Percentiles rank a stretch among this genome's conserved stretches.
These are phyloP conservation scores for Spizellomyces sp. DNA, from an alignment of 192 early-diverging fungal species.

Conservation along the genomic window DNA sequence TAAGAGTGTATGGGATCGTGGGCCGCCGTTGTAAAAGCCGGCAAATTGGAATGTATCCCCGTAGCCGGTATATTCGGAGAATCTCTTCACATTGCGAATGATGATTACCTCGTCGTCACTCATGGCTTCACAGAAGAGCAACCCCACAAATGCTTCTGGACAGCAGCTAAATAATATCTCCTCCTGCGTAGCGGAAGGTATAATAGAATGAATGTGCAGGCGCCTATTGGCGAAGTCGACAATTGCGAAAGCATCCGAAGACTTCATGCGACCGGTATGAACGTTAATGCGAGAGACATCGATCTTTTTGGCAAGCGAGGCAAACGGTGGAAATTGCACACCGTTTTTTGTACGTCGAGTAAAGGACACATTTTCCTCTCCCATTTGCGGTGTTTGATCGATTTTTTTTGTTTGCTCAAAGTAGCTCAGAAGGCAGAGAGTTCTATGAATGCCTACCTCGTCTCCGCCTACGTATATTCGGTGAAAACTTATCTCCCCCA, in stretches of 20 bases:
- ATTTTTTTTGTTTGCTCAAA: neutral
- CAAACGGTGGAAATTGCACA: no score
- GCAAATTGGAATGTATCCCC: conserved; percentile 21
- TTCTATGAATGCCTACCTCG: neutral
- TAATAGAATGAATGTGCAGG: conserved; percentile 39
- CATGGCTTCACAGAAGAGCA: conserved; percentile 22
- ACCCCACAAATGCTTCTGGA: conserved; percentile 30
- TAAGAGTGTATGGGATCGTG: conserved; percentile 8
- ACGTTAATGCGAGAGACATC: conserved; percentile 10
- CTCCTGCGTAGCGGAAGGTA: conserved; percentile 35
- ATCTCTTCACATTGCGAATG: conserved; percentile 29
- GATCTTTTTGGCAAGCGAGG: neutral
- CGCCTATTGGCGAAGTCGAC: conserved; percentile 42
- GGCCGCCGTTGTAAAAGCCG: conserved; percentile 1
- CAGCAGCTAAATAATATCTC: conserved; percentile 31
- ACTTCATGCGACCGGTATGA: conserved; percentile 18
- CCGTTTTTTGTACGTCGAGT: no score
- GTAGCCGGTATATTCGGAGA: conserved; percentile 29
- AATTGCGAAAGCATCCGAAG: conserved; percentile 3
- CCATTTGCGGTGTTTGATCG: no score
- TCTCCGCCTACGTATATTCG: neutral
- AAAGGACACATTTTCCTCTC: no score
- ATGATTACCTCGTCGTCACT: conserved; percentile 24
- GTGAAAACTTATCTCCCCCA: neutral
- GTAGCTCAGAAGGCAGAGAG: neutral